Percentiles rank a stretch among this genome's conserved stretches.
Evolutionary conservation across 768 basidiomycete species (phyloP).

Genomic region (Guyanaporus albipodus): DNA sequence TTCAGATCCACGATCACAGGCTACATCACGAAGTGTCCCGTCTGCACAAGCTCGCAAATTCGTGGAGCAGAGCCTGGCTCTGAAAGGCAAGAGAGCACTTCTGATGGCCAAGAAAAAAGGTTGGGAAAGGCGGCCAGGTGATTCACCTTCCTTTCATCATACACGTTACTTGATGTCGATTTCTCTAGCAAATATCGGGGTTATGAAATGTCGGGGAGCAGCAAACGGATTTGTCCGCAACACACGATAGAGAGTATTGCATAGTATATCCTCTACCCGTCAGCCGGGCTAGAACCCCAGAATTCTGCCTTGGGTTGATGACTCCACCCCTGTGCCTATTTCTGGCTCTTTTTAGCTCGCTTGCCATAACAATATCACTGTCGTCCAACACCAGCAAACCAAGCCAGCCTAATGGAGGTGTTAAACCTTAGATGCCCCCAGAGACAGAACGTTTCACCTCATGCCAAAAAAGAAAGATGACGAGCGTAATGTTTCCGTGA

Average conservation of each 20-base stretch:
- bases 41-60: slow-evolving; percentile 50
- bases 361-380: slow-evolving; percentile 40
- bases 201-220: slow-evolving; percentile 50
- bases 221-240: slow-evolving; percentile 43
- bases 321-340: slow-evolving; percentile 7
- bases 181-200: slow-evolving; percentile 50
- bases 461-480: slow-evolving; percentile 50
- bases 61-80: slow-evolving; percentile 45
- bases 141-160: slow-evolving; percentile 12
- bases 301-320: neutral
- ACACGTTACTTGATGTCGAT: neutral
- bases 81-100: slow-evolving; percentile 36
- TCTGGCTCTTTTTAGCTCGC: slow-evolving; percentile 7
- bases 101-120: slow-evolving; percentile 37
- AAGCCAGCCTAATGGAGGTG: slow-evolving; percentile 40
- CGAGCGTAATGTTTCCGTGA: slow-evolving; percentile 72
- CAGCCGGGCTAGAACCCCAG: too few species aligned
- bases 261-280: neutral
- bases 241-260: slow-evolving; percentile 3
- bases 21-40: slow-evolving; percentile 43
- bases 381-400: slow-evolving; percentile 52
- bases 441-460: slow-evolving; percentile 40
- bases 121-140: slow-evolving; percentile 63
- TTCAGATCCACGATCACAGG: slow-evolving; percentile 27
- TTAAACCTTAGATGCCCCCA: slow-evolving; percentile 3